Evolutionary conservation across 2,329 filamentous ascomycete genomes (phyloP).

Genomic region (Berkeleyomyces basicola): DNA sequence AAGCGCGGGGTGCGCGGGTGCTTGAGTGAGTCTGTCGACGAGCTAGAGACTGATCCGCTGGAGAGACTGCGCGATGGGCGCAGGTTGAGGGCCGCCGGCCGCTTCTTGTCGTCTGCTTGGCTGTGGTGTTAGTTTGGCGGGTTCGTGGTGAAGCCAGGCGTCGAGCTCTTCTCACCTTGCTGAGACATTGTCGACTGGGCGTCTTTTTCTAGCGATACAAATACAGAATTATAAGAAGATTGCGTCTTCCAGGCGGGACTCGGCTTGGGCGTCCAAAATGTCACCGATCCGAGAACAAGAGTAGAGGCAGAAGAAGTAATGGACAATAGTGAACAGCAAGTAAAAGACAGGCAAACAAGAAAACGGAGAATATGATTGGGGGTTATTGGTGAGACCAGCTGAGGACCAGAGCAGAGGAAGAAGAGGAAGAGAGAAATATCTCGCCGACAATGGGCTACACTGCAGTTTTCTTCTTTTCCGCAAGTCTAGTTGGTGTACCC

Average conservation of each 20-base stretch:
- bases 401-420: slow-evolving; percentile 25
- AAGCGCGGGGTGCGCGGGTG: slow-evolving; percentile 61
- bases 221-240: neutral
- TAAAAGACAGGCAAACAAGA: slow-evolving; percentile 18
- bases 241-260: neutral
- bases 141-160: neutral
- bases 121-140: slow-evolving; percentile 16
- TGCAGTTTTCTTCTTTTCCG: neutral
- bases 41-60: slow-evolving; percentile 28
- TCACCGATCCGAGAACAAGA: neutral
- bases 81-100: slow-evolving; percentile 39
- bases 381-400: slow-evolving; percentile 37
- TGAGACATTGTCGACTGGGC: slow-evolving; percentile 20
- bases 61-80: slow-evolving; percentile 31
- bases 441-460: neutral
- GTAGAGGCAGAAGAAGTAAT: neutral
- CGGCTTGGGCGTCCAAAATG: neutral
- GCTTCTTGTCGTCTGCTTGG: slow-evolving; percentile 34
- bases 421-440: slow-evolving; percentile 20
- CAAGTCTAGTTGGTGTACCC: neutral
- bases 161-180: slow-evolving; percentile 23
- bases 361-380: slow-evolving; percentile 23
- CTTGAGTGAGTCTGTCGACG: slow-evolving; percentile 42
- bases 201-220: neutral
- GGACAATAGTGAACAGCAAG: slow-evolving; percentile 13